Base-by-base conservation (phyloP, 2,329 filamentous ascomycete genomes). In the Fusarium coffeatum region DNA sequence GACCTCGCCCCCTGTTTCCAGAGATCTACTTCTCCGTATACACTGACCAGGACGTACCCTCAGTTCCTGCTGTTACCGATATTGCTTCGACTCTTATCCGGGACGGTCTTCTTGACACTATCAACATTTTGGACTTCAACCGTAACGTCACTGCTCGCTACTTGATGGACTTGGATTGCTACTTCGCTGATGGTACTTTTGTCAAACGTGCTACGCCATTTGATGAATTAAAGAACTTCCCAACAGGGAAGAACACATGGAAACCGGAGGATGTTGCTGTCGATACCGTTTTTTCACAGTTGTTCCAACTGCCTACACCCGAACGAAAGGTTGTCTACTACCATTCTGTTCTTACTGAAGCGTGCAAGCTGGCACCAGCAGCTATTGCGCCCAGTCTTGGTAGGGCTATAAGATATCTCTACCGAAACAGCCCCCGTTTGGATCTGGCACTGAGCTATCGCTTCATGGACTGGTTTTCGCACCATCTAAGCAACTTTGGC, bases 321-420 rank as follows among this genome's bases (percentile, higher is more conserved):
- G 93, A 97, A 80, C 94, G 97, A 82, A 98, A 98, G 81, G 86
- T 97, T 3, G 93, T 99, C 12, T 99, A 97, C 81, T 99, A 98
- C 79, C 96, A 99, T 80, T 92, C 94, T 0, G 90, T 98, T 5
- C 89, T 99, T 51, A 98, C 95, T 0, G 95, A 99, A 80, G 90
- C 93, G 62, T 99, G 96, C 84, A 98, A 97, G 82, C 90, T 98
- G 73, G 95, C 94, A 0, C 96, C 96, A 3, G 94, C 93, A 18
- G 96, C 96, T n/a, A 96, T 99, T 73, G 96, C 96, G 3, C 96
- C 96, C 1, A 97, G 93, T 77, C 84, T 99, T 42, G 96, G 96
- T 56, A 88, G 96, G 80, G 96, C 95, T 12, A 99, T 99, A 74
- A 89, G 96, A 57, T 97, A 92, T 76, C 84, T 98, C 67, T 99